Evolutionary conservation across 2,329 filamentous ascomycete species (phyloP).

Genomic region (Penicillium sp.): DNA sequence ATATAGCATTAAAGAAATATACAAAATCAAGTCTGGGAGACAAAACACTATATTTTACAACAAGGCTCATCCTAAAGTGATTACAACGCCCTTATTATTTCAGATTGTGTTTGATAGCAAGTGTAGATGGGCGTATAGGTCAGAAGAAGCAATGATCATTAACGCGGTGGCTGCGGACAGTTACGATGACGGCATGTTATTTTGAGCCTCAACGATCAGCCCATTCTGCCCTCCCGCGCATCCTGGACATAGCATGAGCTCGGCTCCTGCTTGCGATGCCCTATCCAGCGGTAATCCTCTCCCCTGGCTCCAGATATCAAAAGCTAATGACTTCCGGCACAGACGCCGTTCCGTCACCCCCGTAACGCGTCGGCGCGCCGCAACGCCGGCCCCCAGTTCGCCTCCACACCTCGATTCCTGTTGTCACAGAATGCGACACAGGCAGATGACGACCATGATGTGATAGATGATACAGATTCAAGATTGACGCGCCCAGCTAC

Average conservation of each 20-base stretch:
- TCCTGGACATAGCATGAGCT: background rate
- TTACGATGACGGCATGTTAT: background rate
- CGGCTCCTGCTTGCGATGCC: slow-evolving; percentile 8
- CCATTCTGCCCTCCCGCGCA: background rate
- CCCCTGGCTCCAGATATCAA: background rate
- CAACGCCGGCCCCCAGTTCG: slow-evolving; percentile 33
- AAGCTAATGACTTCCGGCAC: background rate
- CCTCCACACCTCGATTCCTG: slow-evolving; percentile 35
- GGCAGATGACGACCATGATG: slow-evolving; percentile 15
- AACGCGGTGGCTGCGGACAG: too few relatives aligned
- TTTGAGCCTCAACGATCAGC: background rate
- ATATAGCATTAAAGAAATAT: too few relatives aligned
- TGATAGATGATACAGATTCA: slow-evolving; percentile 23
- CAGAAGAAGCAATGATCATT: too few relatives aligned
- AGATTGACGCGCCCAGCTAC: slow-evolving; percentile 14
- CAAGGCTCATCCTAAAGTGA: too few relatives aligned
- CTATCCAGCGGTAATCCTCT: slow-evolving; percentile 12
- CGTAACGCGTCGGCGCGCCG: slow-evolving; percentile 28
- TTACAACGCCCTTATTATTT: too few relatives aligned
- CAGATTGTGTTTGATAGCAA: too few relatives aligned
- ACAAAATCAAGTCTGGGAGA: too few relatives aligned
- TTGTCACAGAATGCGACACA: slow-evolving; percentile 27
- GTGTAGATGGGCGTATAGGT: too few relatives aligned
- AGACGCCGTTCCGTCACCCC: slow-evolving; percentile 32
- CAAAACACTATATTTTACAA: too few relatives aligned